Percentiles rank a stretch among this genome's conserved stretches.
These are phyloP conservation scores for Ascochyta koolunga DNA, from an alignment of 2,329 filamentous ascomycete species.

Conservation along the genomic window DNA sequence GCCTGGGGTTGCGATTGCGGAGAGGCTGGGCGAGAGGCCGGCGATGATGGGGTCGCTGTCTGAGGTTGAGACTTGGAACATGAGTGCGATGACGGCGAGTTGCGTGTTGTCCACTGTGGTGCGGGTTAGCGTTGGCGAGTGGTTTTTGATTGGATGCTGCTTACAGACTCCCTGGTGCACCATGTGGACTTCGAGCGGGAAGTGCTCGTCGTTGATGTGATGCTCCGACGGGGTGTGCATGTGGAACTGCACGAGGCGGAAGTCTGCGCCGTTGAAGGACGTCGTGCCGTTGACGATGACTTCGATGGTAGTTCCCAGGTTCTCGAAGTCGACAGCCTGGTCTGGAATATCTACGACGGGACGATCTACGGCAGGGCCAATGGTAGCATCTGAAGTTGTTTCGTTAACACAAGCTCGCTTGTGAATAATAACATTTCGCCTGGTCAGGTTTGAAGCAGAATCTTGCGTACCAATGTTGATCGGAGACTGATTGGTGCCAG, in stretches of 20 bases:
- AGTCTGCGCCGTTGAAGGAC: constrained; percentile 48
- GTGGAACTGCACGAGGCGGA: constrained; percentile 62
- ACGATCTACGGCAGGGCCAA: constrained; percentile 38
- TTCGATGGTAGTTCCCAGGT: constrained; percentile 64
- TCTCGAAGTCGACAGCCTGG: constrained; percentile 58
- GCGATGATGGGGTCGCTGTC: constrained; percentile 40
- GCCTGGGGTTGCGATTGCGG: constrained; percentile 51
- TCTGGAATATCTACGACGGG: constrained; percentile 50
- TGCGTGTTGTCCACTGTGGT: constrained; percentile 38
- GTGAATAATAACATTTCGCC: constrained; percentile 2
- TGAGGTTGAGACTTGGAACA: constrained; percentile 51
- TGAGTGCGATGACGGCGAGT: constrained; percentile 50
- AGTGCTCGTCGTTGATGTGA: constrained; percentile 56
- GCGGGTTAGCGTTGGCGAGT: constrained; percentile 3
- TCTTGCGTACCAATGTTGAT: constrained; percentile 56
- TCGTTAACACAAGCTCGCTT: constrained; percentile 14
- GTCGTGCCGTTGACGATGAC: constrained; percentile 60
- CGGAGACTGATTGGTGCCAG: constrained; percentile 61
- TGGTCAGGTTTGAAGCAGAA: not conserved
- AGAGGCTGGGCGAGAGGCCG: constrained; percentile 41
- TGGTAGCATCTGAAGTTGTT: constrained; percentile 32
- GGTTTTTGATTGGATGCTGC: constrained; percentile 15
- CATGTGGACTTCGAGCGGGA: constrained; percentile 61
- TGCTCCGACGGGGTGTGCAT: constrained; percentile 68
- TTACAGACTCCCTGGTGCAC: constrained; percentile 59